These are phyloP conservation scores for Fraxinus sp. DNA, from an alignment of 305 asterid species.

Conservation along the genomic window DNA sequence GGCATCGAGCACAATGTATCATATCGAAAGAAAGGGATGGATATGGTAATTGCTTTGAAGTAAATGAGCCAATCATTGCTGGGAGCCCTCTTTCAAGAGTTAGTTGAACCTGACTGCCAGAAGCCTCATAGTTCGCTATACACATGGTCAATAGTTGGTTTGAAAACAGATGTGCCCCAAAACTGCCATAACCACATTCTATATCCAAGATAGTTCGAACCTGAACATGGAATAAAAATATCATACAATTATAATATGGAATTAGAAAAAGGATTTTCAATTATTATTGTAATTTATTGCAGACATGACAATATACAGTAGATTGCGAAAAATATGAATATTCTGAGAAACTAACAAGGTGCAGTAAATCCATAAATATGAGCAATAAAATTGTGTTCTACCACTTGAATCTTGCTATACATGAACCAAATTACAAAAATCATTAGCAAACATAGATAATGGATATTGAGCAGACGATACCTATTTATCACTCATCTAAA, in stretches of 20 bases:
- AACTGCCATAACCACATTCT: slow-evolving; percentile 98
- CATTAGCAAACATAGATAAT: slow-evolving; percentile 6
- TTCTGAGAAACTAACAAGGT: slow-evolving; percentile 4
- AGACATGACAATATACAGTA: slow-evolving; percentile 1
- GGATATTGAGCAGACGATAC: neutral
- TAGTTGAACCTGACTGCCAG: slow-evolving; percentile 98
- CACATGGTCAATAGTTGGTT: slow-evolving; percentile 84
- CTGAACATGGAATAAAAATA: slow-evolving; percentile 44
- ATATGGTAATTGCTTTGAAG: slow-evolving; percentile 85
- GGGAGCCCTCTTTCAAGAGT: slow-evolving; percentile 99
- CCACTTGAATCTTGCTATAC: neutral
- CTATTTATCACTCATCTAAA: neutral
- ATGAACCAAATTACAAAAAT: neutral
- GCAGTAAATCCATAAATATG: neutral
- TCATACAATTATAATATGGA: slow-evolving; percentile 6
- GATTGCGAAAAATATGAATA: neutral
- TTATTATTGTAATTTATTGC: neutral
- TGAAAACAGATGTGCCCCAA: slow-evolving; percentile 89
- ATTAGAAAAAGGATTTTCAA: neutral
- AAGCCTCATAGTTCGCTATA: slow-evolving; percentile 87
- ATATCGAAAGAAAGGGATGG: slow-evolving; percentile 95
- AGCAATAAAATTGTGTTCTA: neutral
- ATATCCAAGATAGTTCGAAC: slow-evolving; percentile 86
- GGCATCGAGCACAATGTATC: slow-evolving; percentile 96
- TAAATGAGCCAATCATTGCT: slow-evolving; percentile 90